Conservation (phyloP, 345 rosid species). For the Pseudoturritis turrita region DNA sequence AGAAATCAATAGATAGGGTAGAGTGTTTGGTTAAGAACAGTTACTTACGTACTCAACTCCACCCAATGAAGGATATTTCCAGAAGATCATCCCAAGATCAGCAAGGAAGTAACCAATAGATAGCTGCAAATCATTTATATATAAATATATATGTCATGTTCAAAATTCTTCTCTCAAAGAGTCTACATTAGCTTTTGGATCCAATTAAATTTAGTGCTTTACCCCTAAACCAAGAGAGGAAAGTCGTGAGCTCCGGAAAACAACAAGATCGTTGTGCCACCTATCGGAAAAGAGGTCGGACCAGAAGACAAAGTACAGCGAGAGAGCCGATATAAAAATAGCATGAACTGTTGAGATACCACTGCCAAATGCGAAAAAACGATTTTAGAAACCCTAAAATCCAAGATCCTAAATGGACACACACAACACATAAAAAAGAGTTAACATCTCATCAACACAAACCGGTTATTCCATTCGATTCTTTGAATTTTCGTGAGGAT, state of each 20-base stretch:
- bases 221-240: slow-evolving; percentile 81
- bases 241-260: slow-evolving; percentile 59
- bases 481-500: slow-evolving; percentile 61
- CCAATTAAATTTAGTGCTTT: slow-evolving; percentile 2
- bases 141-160: not conserved
- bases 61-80: slow-evolving; percentile 86
- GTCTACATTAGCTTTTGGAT: not conserved
- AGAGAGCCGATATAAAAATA: slow-evolving; percentile 51
- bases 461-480: slow-evolving; percentile 94
- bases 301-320: slow-evolving; percentile 77
- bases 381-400: not conserved
- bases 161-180: not conserved
- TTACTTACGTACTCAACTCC: slow-evolving; percentile 85
- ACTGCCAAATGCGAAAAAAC: slow-evolving; percentile 37
- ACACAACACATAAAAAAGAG: not conserved
- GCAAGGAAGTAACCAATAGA: slow-evolving; percentile 85
- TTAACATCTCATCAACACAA: slow-evolving; percentile 23
- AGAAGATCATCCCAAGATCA: slow-evolving; percentile 78
- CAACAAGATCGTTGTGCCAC: slow-evolving; percentile 44
- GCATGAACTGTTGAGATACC: slow-evolving; percentile 87
- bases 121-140: slow-evolving; percentile 43
- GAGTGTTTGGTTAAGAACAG: slow-evolving; percentile 7
- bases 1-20: not conserved
- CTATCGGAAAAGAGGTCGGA: slow-evolving; percentile 74
- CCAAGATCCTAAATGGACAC: not conserved